Evolutionary conservation across 2,329 filamentous ascomycete species (phyloP), one percentile per base, ranked within the genome.

Genomic region (Fusarium odoratissimum): DNA sequence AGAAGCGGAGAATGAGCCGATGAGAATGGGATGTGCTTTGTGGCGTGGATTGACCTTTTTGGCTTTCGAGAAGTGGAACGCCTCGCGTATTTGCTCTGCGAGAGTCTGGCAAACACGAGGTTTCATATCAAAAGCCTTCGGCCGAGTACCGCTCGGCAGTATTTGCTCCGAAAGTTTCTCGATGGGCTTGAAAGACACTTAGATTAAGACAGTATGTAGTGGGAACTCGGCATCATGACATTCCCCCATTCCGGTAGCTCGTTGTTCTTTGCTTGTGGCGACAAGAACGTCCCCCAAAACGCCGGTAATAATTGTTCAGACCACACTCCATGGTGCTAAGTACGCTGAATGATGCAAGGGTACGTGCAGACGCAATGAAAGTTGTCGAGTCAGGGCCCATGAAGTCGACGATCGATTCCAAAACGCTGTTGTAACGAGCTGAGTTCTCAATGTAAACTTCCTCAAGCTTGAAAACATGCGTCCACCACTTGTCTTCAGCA

Each of bases 1-100:
- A 17, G 25, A 60, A 7, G 14, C 1, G 5, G 35, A 23, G 3
- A 42, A 42, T 1, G 30, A 60, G 6, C 11, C n/a, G 2, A 60
- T 3, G 3, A 33, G 2, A 9, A 12, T 55, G 0, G 14, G 8
- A 35, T n/a, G 16, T 0, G 35, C 6, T 10, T 8, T 40, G 10
- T 19, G 37, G 6, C 30, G 25, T 10, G 3, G 8, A 13, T 17
- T 54, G 46, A 16, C 25, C n/a, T 6, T 52, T 11, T 40, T 6
- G 9, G 5, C n/a, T 16, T 23, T 19, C 1, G n/a, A n/a, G 14
- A 31, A 40, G 8, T 51, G 44, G 10, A 25, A 59, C 4, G 8
- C 5, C 28, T 42, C 23, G 1, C 37, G 37, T 25, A 19, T 31
- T 13, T 42, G 17, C 14, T 42, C 46, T 2, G 8, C 2, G 8